Evolutionary conservation across 2,329 filamentous ascomycete species (phyloP).

Genomic region (Plenodomus lindquistii): DNA sequence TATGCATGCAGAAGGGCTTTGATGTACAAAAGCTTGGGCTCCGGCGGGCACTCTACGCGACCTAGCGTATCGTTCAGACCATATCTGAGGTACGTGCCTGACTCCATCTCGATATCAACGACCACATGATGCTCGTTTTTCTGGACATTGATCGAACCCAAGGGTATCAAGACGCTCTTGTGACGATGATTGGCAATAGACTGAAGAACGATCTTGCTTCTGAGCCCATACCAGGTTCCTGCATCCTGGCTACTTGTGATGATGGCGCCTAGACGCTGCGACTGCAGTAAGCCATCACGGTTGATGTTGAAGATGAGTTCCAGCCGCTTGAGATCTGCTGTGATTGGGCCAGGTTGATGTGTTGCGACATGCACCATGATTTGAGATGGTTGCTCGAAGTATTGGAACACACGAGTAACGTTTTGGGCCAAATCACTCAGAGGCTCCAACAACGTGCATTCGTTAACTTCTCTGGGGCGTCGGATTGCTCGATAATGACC

Average conservation of each 20-base stretch:
- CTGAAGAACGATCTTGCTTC: conserved; percentile 61
- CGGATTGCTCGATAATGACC: conserved; percentile 9
- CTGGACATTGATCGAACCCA: conserved; percentile 46
- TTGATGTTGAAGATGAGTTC: conserved; percentile 61
- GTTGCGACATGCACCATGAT: conserved; percentile 55
- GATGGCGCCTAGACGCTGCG: conserved; percentile 54
- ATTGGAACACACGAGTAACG: conserved; percentile 52
- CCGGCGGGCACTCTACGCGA: conserved; percentile 60
- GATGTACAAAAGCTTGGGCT: conserved; percentile 58
- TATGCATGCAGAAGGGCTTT: conserved; percentile 64
- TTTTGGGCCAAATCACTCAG: conserved; percentile 46
- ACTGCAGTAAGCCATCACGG: conserved; percentile 48
- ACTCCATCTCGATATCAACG: conserved; percentile 41
- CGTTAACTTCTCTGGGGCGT: conserved; percentile 20
- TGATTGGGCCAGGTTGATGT: conserved; percentile 24
- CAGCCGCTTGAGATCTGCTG: conserved; percentile 57
- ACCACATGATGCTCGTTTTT: conserved; percentile 46
- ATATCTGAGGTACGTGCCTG: conserved; percentile 54
- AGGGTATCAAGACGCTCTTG: conserved; percentile 59
- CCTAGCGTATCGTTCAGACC: conserved; percentile 59
- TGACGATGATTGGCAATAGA: conserved; percentile 46
- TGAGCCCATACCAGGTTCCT: conserved; percentile 63
- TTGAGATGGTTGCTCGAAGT: conserved; percentile 53
- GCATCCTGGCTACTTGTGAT: conserved; percentile 59
- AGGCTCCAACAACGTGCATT: conserved; percentile 55